phyloP scores from a whole-genome alignment of 768 basidiomycete genomes.

The Lactarius sp. region DNA sequence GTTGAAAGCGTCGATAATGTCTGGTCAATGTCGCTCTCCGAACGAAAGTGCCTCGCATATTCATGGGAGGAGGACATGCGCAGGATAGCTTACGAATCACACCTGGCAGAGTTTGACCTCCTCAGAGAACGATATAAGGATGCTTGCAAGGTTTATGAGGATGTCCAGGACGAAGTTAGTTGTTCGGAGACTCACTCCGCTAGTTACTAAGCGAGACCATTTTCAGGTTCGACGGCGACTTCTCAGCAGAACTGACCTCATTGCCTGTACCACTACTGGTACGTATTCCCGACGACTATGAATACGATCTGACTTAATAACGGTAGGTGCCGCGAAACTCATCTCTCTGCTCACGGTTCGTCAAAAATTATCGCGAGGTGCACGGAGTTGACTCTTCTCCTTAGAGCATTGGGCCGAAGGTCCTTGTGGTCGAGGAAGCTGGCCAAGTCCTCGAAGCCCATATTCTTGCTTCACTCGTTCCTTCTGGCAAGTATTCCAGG shows the following conservation, averaged over 20 bases:
- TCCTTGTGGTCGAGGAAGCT: constrained; percentile 74
- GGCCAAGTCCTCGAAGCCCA: constrained; percentile 82
- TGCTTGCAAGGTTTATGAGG: constrained; percentile 35
- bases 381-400: neutral
- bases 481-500: constrained; percentile 29
- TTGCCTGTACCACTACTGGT: constrained; percentile 79
- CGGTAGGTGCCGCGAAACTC: constrained; percentile 62
- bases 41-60: constrained; percentile 42
- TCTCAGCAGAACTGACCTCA: constrained; percentile 50
- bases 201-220: neutral
- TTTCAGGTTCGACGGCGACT: constrained; percentile 51
- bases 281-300: constrained; percentile 7
- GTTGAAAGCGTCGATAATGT: constrained; percentile 32
- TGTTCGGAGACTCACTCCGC: neutral
- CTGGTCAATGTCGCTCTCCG: constrained; percentile 51
- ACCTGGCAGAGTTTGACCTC: constrained; percentile 40
- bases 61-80: constrained; percentile 48
- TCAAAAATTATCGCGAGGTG: neutral
- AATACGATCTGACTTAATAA: neutral
- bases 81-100: constrained; percentile 29
- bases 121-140: constrained; percentile 40
- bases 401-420: constrained; percentile 54
- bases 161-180: constrained; percentile 52
- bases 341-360: constrained; percentile 51
- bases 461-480: constrained; percentile 57